phyloP scores from a whole-genome alignment of 108 stramenopile genomes.

The Pseudonitzschia delicatissima region DNA sequence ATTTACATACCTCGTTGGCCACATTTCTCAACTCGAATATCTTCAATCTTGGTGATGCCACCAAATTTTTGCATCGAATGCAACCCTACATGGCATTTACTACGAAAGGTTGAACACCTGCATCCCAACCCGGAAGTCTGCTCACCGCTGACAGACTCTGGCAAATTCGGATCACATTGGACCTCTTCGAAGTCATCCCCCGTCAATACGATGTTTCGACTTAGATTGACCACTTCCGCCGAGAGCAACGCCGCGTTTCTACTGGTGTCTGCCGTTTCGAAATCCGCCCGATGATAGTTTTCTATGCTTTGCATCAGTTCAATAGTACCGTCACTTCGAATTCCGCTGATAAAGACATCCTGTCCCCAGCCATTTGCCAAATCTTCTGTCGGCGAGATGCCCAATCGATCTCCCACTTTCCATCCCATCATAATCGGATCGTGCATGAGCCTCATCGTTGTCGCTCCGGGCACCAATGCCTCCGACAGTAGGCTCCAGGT shows the following conservation, averaged over 20 bases:
- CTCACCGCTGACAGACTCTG: slow-evolving; percentile 38
- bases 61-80: slow-evolving; percentile 32
- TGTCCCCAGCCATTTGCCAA: slow-evolving; percentile 40
- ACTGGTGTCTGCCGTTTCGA: slow-evolving; percentile 17
- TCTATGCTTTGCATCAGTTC: slow-evolving; percentile 23
- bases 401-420: slow-evolving; percentile 58
- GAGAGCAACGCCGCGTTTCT: slow-evolving; percentile 29
- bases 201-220: slow-evolving; percentile 52
- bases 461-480: slow-evolving; percentile 26
- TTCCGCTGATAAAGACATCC: slow-evolving; percentile 36
- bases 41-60: slow-evolving; percentile 31
- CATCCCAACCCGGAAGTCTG: slow-evolving; percentile 25
- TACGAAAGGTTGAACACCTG: slow-evolving; percentile 39
- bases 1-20: slow-evolving; percentile 56
- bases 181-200: slow-evolving; percentile 59
- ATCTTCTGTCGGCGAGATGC: slow-evolving; percentile 44
- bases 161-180: slow-evolving; percentile 39
- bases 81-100: slow-evolving; percentile 50
- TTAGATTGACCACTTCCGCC: slow-evolving; percentile 58
- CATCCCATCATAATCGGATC: slow-evolving; percentile 51
- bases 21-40: slow-evolving; percentile 50
- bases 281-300: slow-evolving; percentile 37
- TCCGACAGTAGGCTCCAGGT: slow-evolving; percentile 51
- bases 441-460: slow-evolving; percentile 44
- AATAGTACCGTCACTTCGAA: slow-evolving; percentile 37